Evolutionary conservation across 2,329 filamentous ascomycete genomes (phyloP).

Genomic region (Coleophoma crateriformis): DNA sequence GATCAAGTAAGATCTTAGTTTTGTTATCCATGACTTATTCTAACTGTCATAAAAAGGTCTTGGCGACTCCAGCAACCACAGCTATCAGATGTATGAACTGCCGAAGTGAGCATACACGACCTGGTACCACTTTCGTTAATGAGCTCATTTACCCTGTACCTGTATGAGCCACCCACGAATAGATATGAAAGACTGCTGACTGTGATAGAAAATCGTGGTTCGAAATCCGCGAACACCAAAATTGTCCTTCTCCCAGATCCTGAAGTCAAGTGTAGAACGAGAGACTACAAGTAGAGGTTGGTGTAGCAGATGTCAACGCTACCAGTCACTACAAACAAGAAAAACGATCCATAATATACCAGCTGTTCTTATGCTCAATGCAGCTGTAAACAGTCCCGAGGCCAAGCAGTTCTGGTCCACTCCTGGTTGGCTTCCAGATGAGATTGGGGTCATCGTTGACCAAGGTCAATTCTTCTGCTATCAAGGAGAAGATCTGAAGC

Average conservation of each 20-base stretch:
- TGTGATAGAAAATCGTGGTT: constrained; percentile 37
- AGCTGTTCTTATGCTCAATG: constrained; percentile 83
- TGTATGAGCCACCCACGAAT: constrained; percentile 10
- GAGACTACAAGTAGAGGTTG: constrained; percentile 87
- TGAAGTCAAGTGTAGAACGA: constrained; percentile 89
- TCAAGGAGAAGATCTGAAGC: constrained; percentile 81
- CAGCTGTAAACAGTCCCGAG: constrained; percentile 65
- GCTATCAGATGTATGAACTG: constrained; percentile 83
- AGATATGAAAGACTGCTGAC: constrained; percentile 12
- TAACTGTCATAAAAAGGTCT: constrained; percentile 33
- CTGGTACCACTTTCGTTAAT: constrained; percentile 75
- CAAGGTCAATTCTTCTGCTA: constrained; percentile 92
- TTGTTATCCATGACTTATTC: background rate
- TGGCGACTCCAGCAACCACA: constrained; percentile 66
- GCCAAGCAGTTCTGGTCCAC: constrained; percentile 80
- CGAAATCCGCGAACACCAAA: constrained; percentile 46
- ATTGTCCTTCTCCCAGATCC: constrained; percentile 76
- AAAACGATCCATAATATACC: constrained; percentile 82
- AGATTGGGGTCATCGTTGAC: constrained; percentile 88
- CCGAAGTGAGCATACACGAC: constrained; percentile 75
- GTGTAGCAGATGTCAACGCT: constrained; percentile 87
- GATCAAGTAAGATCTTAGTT: constrained; percentile 51
- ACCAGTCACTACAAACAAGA: constrained; percentile 79
- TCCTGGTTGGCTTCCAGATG: constrained; percentile 85
- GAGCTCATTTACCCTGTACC: constrained; percentile 73